Evolutionary conservation across 2,329 filamentous ascomycete species (phyloP).

Genomic region (Stagonosporopsis cucurbitacearum): DNA sequence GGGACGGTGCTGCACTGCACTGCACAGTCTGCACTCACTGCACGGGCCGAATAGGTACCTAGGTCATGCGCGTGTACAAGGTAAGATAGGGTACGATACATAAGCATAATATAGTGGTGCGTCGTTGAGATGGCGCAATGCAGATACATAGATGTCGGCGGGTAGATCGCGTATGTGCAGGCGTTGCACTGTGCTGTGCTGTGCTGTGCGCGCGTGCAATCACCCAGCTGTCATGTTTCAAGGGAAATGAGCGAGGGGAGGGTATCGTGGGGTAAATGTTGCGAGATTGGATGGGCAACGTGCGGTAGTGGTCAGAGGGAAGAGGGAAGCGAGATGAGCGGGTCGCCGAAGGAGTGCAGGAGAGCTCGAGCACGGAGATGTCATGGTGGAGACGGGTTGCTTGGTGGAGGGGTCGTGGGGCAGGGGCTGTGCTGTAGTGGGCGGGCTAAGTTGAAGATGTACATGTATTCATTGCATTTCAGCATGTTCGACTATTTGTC

Average conservation of each 20-base stretch:
- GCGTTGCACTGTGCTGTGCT: neutral
- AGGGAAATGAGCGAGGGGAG: neutral
- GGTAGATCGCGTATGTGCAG: neutral
- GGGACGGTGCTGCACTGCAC: neutral
- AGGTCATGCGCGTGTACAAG: too few relatives aligned
- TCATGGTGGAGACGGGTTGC: neutral
- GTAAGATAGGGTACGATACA: too few relatives aligned
- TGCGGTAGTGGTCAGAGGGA: neutral
- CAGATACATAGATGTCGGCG: neutral
- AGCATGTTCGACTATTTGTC: conserved; percentile 6
- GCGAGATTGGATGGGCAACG: neutral
- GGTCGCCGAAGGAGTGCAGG: neutral
- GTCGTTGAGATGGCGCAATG: neutral
- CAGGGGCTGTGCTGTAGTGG: neutral
- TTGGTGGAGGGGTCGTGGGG: neutral
- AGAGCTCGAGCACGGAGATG: neutral
- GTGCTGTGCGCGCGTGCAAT: neutral
- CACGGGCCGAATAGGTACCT: neutral
- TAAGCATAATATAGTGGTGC: neutral
- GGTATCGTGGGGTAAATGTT: neutral
- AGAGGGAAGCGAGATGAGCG: conserved; percentile 2
- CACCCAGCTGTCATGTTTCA: neutral
- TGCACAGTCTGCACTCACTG: too few relatives aligned
- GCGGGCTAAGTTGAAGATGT: neutral
- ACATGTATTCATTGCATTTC: conserved; percentile 19